Evolutionary conservation across 2,329 filamentous ascomycete genomes (phyloP), one percentile per base, ranked within the genome.

Genomic region (Juglanconis sp.): DNA sequence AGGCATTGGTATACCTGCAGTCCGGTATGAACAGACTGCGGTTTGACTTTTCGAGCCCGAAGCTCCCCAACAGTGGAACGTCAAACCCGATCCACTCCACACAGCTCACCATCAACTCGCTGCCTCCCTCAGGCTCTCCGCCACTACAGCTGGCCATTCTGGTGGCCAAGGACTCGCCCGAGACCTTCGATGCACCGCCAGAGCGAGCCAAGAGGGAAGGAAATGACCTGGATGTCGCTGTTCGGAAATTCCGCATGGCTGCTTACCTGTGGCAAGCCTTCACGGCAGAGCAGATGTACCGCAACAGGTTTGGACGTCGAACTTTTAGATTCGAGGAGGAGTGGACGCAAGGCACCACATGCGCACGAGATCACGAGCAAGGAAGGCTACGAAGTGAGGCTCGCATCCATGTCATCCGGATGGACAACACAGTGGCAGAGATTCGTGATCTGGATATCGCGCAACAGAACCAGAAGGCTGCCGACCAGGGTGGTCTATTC

Each of bases 181-280:
- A 84, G 44, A 94, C 88, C 2, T 97, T 90, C 68, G 93, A 98
- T 76, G 87, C 91, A 4, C 83, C 87, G 15, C 92, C 92, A 1
- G 86, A 91, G 57, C 85, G 90, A 53, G 78, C 84, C 58, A 86
- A 90, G 72, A 87, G 83, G 66, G 93, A 96, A 79, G 93, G 91
- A 17, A 96, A 96, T 73, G 84, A 83, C 1, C 71, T 98, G 40
- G 88, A 93, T 10, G 86, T 85, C 7, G 95, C 95, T 0, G 82
- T 96, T 55, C 86, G 85, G 68, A 99, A 99, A 72, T 97, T 95
- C 72, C 86, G 93, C 64, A 97, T 96, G 90, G 89, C 92, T 17
- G 94, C 92, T 31, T 97, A 98, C 71, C 80, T 98, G 13, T 98
- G 95, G 93, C 95, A 99, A 72, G 92, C 93, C 7, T 98, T 96